Percentiles rank a stretch among this genome's conserved stretches.
phyloP scores from a whole-genome alignment of 1,284 basidiomycete species.

The Fomitopsis pinicola region DNA sequence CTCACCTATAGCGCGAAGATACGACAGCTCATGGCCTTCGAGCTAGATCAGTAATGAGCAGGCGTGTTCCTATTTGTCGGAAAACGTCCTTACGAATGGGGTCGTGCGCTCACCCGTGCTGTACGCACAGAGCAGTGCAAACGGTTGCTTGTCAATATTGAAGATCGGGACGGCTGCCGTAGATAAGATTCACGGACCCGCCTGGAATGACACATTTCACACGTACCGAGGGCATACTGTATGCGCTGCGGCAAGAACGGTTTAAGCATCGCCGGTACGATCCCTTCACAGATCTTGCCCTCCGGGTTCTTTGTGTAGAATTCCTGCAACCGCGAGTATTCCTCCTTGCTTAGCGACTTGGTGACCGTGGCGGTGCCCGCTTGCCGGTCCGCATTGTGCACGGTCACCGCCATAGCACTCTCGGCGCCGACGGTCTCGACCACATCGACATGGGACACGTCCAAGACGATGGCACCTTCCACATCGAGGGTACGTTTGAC shows the following conservation, averaged over 20 bases:
- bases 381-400: constrained; percentile 44
- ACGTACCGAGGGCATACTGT: constrained; percentile 81
- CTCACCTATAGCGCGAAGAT: constrained; percentile 80
- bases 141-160: constrained; percentile 91
- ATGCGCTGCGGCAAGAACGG: constrained; percentile 77
- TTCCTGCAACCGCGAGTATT: constrained; percentile 68
- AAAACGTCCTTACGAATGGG: constrained; percentile 59
- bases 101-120: constrained; percentile 77
- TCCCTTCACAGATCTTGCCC: constrained; percentile 81
- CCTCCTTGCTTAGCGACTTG: constrained; percentile 55
- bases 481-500: constrained; percentile 89
- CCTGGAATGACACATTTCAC: background rate
- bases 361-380: constrained; percentile 38
- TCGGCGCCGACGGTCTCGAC: constrained; percentile 71
- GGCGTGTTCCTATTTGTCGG: constrained; percentile 5
- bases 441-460: constrained; percentile 89
- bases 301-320: constrained; percentile 80
- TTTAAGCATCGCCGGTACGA: constrained; percentile 74
- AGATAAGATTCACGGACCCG: background rate
- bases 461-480: constrained; percentile 89
- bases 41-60: constrained; percentile 40
- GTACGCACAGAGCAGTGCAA: constrained; percentile 90
- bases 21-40: constrained; percentile 91
- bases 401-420: constrained; percentile 59
- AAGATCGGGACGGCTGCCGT: constrained; percentile 81